These are phyloP conservation scores for Termitomyces sp. DNA, from an alignment of 1,284 basidiomycete genomes.

Conservation along the genomic window DNA sequence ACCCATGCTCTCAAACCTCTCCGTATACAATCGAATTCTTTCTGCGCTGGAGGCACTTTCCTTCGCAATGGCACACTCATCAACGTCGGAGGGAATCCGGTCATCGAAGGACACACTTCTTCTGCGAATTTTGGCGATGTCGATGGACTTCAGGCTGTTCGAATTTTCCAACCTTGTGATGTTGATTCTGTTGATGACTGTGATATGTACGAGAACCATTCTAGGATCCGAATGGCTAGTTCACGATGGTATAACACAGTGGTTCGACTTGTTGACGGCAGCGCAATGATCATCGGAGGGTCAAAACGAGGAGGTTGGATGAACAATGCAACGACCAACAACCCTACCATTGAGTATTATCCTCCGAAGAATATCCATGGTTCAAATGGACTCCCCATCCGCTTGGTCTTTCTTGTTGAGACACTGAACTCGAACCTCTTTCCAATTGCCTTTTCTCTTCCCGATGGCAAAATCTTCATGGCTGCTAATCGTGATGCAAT, in stretches of 20 bases:
- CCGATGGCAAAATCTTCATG: slow-evolving; percentile 70
- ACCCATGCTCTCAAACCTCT: slow-evolving; percentile 62
- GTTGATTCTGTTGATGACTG: slow-evolving; percentile 45
- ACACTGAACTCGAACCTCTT: slow-evolving; percentile 80
- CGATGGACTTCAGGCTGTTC: slow-evolving; percentile 70
- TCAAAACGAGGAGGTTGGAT: slow-evolving; percentile 78
- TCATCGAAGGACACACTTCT: slow-evolving; percentile 56
- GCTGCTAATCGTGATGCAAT: slow-evolving; percentile 77
- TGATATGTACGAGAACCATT: slow-evolving; percentile 61
- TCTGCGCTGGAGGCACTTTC: slow-evolving; percentile 81
- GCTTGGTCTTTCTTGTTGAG: slow-evolving; percentile 59
- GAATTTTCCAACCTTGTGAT: slow-evolving; percentile 69
- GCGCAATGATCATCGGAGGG: slow-evolving; percentile 78
- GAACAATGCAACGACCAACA: slow-evolving; percentile 72
- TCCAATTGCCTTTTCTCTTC: slow-evolving; percentile 71
- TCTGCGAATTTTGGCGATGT: slow-evolving; percentile 71
- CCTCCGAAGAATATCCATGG: slow-evolving; percentile 69
- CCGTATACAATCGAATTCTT: slow-evolving; percentile 74
- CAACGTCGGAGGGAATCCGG: slow-evolving; percentile 75
- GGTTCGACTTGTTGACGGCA: slow-evolving; percentile 67
- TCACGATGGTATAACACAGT: slow-evolving; percentile 77
- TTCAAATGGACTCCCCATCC: slow-evolving; percentile 60
- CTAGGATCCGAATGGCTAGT: slow-evolving; percentile 60
- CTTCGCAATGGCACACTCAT: slow-evolving; percentile 70
- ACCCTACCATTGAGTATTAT: slow-evolving; percentile 77